Evolutionary conservation across 1,284 basidiomycete species (phyloP).

Genomic region (Gymnopus androsaceus): DNA sequence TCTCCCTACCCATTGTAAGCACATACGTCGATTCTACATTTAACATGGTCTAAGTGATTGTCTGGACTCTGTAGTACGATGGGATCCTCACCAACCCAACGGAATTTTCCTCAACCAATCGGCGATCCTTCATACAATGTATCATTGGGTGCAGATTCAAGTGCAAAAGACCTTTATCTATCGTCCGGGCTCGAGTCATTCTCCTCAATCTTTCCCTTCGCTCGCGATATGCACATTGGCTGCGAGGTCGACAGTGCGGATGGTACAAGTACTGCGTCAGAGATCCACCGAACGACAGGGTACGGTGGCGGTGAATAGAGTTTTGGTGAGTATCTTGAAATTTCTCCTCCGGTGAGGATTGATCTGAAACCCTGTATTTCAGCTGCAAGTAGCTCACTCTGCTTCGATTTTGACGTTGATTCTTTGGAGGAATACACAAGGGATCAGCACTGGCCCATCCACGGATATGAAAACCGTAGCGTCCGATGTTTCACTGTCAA

Average conservation of each 20-base stretch:
- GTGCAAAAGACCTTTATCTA: conserved; percentile 9
- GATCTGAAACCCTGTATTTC: background rate
- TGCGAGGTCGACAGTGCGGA: background rate
- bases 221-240: background rate
- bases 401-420: conserved; percentile 3
- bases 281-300: background rate
- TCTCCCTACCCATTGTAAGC: conserved; percentile 44
- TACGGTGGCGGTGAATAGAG: background rate
- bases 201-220: background rate
- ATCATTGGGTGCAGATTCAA: conserved; percentile 13
- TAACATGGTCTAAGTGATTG: background rate
- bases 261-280: background rate
- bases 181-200: background rate
- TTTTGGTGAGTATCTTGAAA: too few relatives aligned
- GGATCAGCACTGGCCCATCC: background rate
- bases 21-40: background rate
- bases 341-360: too few relatives aligned
- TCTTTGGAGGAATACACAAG: conserved; percentile 8
- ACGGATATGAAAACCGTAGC: background rate
- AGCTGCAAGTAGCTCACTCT: conserved; percentile 2
- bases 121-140: conserved; percentile 55
- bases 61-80: too few relatives aligned
- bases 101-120: conserved; percentile 59
- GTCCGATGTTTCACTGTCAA: background rate
- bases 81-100: conserved; percentile 59